These are phyloP conservation scores for Takakia lepidozioides DNA, from an alignment of 225 moss, liverwort and hornwort species.

Conservation along the genomic window DNA sequence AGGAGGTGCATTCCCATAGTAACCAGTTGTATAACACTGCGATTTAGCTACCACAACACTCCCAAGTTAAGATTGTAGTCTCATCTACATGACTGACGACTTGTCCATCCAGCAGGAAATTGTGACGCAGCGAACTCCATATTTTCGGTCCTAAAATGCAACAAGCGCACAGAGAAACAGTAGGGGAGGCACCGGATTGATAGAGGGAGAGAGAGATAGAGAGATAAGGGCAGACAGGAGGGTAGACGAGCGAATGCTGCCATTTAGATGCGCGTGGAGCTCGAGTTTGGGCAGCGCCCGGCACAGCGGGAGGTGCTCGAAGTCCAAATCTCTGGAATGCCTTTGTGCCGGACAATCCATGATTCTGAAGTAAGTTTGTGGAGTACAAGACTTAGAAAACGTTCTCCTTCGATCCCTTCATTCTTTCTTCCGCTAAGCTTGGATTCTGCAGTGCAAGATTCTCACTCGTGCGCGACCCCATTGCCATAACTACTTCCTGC, in stretches of 20 bases:
- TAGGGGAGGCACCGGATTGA: background rate
- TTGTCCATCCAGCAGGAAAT: background rate
- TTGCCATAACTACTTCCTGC: no score
- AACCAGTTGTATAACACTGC: no score
- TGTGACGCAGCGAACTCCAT: background rate
- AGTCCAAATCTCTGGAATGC: conserved; percentile 16
- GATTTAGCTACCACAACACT: background rate
- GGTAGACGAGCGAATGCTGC: conserved; percentile 69
- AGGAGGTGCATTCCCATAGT: no score
- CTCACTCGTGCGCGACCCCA: no score
- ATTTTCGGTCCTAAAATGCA: background rate
- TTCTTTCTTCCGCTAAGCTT: no score
- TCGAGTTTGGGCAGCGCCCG: conserved; percentile 68
- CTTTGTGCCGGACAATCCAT: no score
- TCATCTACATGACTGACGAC: background rate
- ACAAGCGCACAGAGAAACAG: background rate
- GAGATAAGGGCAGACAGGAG: conserved; percentile 32
- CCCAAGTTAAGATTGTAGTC: background rate
- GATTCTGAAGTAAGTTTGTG: no score
- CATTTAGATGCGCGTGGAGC: conserved; percentile 89
- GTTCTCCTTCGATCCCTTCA: no score
- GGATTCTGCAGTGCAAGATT: no score
- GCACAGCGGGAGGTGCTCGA: conserved; percentile 29
- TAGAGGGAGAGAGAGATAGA: background rate
- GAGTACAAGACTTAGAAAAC: no score